Evolutionary conservation across 148 eudicot species (phyloP).

Genomic region (Camellia lanceoleosa): DNA sequence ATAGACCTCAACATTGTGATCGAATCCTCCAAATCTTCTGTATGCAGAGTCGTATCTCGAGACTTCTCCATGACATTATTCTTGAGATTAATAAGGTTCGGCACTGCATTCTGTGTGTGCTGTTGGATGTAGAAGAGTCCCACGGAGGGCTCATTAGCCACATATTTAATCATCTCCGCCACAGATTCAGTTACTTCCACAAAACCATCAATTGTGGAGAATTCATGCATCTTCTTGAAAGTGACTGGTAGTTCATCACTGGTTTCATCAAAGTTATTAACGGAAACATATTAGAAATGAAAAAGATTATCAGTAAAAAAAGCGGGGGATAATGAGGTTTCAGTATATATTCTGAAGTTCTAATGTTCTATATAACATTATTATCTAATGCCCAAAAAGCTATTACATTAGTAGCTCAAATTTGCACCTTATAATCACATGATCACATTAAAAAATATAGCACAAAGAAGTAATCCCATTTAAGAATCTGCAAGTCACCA

Average conservation of each 20-base stretch:
- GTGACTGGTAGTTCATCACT: conserved; percentile 41
- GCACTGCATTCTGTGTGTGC: conserved; percentile 76
- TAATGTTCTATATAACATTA: neutral
- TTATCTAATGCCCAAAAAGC: neutral
- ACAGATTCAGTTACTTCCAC: conserved; percentile 65
- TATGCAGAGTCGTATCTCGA: conserved; percentile 54
- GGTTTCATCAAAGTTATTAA: conserved; percentile 8
- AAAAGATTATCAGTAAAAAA: neutral
- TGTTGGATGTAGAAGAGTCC: conserved; percentile 90
- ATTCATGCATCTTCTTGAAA: conserved; percentile 60
- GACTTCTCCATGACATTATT: conserved; percentile 52
- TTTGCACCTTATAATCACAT: neutral
- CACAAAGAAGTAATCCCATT: neutral
- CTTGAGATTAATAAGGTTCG: conserved; percentile 64
- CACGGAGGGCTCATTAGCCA: conserved; percentile 93
- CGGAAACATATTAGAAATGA: neutral
- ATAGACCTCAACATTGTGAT: conserved; percentile 63
- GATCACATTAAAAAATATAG: neutral
- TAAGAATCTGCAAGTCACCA: neutral
- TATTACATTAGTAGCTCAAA: neutral
- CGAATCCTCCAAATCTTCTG: conserved; percentile 88
- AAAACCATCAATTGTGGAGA: conserved; percentile 85
- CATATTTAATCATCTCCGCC: conserved; percentile 78
- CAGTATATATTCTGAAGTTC: neutral
- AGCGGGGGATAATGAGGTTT: neutral